Conservation (phyloP, 2,329 filamentous ascomycete species). For the Xylariaceae sp. region DNA sequence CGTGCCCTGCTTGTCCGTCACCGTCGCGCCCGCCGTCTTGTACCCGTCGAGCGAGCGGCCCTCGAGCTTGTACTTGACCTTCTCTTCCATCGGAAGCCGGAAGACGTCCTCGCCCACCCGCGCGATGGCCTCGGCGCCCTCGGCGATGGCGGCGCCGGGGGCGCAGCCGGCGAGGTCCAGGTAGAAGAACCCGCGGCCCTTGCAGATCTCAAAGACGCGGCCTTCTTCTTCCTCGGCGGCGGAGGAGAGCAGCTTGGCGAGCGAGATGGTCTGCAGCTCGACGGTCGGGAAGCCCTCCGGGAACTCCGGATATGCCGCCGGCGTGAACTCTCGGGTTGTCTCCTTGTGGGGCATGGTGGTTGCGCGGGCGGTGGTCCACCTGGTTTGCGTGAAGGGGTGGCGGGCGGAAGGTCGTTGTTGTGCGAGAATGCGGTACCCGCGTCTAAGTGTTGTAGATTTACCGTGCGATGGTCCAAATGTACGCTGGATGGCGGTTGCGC, state of each 20-base stretch:
- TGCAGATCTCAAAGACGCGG: conserved; percentile 23
- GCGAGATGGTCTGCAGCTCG: conserved; percentile 24
- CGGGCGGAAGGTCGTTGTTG: background rate
- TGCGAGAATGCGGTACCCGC: background rate
- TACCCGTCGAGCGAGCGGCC: conserved; percentile 27
- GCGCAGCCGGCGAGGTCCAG: conserved; percentile 19
- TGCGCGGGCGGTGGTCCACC: background rate
- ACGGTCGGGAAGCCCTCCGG: conserved; percentile 22
- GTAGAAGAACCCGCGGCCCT: conserved; percentile 29
- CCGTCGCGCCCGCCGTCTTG: conserved; percentile 25
- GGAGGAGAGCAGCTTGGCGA: conserved; percentile 19
- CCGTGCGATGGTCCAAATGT: too few species aligned
- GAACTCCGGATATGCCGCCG: conserved; percentile 22
- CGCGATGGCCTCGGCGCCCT: conserved; percentile 18
- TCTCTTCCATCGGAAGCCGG: background rate
- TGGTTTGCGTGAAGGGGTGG: too few species aligned
- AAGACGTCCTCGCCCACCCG: conserved; percentile 22
- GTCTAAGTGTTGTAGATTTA: too few species aligned
- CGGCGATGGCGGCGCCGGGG: background rate
- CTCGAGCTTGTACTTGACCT: background rate
- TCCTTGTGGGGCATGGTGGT: conserved; percentile 22
- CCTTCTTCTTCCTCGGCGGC: conserved; percentile 15
- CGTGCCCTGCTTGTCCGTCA: conserved; percentile 22
- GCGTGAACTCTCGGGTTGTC: conserved; percentile 21
- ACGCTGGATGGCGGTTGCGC: too few species aligned